Conservation (phyloP, 805 yeast genomes). For the Pichia kluyveri region DNA sequence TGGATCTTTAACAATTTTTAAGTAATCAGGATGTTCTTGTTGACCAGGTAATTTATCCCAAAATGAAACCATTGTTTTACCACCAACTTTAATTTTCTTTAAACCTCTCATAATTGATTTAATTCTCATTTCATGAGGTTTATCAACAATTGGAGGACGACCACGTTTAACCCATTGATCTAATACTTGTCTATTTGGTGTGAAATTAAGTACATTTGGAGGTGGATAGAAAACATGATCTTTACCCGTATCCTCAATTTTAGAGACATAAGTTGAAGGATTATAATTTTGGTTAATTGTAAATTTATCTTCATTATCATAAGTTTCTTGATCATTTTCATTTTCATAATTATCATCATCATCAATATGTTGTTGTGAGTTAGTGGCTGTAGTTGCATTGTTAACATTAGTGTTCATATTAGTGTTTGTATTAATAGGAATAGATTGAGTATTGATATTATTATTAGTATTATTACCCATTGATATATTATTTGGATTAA, state of each 20-base stretch:
- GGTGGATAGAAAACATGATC: slow-evolving; percentile 23
- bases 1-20: slow-evolving; percentile 46
- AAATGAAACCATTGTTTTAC: slow-evolving; percentile 33
- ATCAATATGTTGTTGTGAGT: too few relatives aligned
- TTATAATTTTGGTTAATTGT: slow-evolving; percentile 16
- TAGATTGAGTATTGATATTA: too few relatives aligned
- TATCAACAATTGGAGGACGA: slow-evolving; percentile 84
- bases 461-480: background rate
- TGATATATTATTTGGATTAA: background rate
- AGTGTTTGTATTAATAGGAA: too few relatives aligned
- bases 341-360: slow-evolving; percentile 5
- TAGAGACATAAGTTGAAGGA: slow-evolving; percentile 21
- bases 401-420: too few relatives aligned
- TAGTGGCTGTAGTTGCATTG: too few relatives aligned
- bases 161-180: slow-evolving; percentile 63
- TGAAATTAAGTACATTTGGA: slow-evolving; percentile 10
- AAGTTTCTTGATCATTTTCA: slow-evolving; percentile 8
- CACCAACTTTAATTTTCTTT: slow-evolving; percentile 58
- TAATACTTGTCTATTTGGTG: slow-evolving; percentile 18
- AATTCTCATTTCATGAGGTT: slow-evolving; percentile 86
- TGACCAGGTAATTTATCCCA: slow-evolving; percentile 81
- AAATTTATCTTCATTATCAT: slow-evolving; percentile 4
- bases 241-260: slow-evolving; percentile 19
- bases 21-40: slow-evolving; percentile 45
- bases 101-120: slow-evolving; percentile 76